Evolutionary conservation across 768 basidiomycete species (phyloP).

Genomic region (Trametes maxima): DNA sequence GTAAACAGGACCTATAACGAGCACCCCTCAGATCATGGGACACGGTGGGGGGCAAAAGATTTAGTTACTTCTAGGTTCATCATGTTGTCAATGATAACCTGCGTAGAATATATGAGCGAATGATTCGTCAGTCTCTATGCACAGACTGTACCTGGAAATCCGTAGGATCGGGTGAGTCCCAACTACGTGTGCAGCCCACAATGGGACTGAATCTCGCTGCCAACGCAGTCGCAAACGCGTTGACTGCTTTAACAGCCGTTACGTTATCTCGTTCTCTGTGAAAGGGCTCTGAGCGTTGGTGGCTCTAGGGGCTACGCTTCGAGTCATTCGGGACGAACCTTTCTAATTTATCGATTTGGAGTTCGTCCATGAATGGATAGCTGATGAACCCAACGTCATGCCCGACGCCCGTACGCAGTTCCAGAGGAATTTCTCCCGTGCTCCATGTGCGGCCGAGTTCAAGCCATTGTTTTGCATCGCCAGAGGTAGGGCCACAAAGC

Average conservation of each 20-base stretch:
- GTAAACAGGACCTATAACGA: slow-evolving; percentile 50
- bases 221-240: slow-evolving; percentile 57
- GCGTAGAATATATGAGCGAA: not conserved
- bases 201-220: slow-evolving; percentile 58
- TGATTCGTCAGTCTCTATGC: not conserved
- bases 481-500: slow-evolving; percentile 46
- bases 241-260: slow-evolving; percentile 57
- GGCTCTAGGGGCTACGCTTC: too few relatives aligned
- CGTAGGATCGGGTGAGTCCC: slow-evolving; percentile 60
- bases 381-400: slow-evolving; percentile 77
- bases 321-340: not conserved
- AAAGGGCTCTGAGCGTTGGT: too few relatives aligned
- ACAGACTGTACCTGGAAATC: slow-evolving; percentile 53
- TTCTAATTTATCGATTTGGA: slow-evolving; percentile 49
- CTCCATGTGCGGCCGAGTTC: slow-evolving; percentile 53
- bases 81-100: slow-evolving; percentile 82
- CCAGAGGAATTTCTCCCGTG: slow-evolving; percentile 52
- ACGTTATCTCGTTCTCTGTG: slow-evolving; percentile 58
- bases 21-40: not conserved
- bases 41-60: not conserved
- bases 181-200: slow-evolving; percentile 73
- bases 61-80: slow-evolving; percentile 63
- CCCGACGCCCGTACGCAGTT: slow-evolving; percentile 49
- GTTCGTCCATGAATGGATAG: slow-evolving; percentile 66
- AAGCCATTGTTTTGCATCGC: slow-evolving; percentile 60